A percentile compares a stretch with the other conserved stretches of the same genome.
These are phyloP conservation scores for Verbascum thapsus DNA, from an alignment of 257 asterid genomes.

Conservation along the genomic window DNA sequence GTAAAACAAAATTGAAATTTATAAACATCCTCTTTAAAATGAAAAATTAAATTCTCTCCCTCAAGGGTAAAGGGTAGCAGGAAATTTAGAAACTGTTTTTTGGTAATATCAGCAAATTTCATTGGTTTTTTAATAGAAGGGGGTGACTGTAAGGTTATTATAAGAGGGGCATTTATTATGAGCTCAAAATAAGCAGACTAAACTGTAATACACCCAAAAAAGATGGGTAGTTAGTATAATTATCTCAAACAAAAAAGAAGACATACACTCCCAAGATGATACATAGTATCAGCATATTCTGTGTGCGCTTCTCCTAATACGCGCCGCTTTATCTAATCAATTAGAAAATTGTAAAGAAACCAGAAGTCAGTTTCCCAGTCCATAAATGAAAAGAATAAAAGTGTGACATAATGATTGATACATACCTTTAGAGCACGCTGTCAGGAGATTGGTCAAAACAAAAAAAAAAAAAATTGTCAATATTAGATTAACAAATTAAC, in stretches of 20 bases:
- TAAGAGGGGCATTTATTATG: too few relatives aligned
- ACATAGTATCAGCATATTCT: constrained; percentile 94
- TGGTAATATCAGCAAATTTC: too few relatives aligned
- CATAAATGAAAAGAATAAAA: constrained; percentile 33
- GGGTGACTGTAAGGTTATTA: too few relatives aligned
- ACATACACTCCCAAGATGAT: constrained; percentile 87
- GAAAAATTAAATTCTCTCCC: too few relatives aligned
- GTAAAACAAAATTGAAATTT: too few relatives aligned
- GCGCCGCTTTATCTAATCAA: constrained; percentile 75
- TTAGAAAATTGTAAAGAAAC: constrained; percentile 30
- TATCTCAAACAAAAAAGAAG: not conserved
- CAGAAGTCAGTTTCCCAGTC: constrained; percentile 28
- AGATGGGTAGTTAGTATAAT: too few relatives aligned
- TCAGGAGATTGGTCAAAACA: constrained; percentile 33
- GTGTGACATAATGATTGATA: constrained; percentile 27
- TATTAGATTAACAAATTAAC: constrained; percentile 28
- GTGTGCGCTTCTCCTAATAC: constrained; percentile 76
- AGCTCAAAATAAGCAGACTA: too few relatives aligned
- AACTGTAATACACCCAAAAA: too few relatives aligned
- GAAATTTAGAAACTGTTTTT: too few relatives aligned
- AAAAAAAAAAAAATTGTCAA: constrained; percentile 31
- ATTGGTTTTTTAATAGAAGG: too few relatives aligned
- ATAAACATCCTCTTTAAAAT: too few relatives aligned
- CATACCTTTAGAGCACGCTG: constrained; percentile 97
- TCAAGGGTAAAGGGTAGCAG: too few relatives aligned